Evolutionary conservation across 2,329 filamentous ascomycete species (phyloP).

Genomic region (Aspergillus unguis): DNA sequence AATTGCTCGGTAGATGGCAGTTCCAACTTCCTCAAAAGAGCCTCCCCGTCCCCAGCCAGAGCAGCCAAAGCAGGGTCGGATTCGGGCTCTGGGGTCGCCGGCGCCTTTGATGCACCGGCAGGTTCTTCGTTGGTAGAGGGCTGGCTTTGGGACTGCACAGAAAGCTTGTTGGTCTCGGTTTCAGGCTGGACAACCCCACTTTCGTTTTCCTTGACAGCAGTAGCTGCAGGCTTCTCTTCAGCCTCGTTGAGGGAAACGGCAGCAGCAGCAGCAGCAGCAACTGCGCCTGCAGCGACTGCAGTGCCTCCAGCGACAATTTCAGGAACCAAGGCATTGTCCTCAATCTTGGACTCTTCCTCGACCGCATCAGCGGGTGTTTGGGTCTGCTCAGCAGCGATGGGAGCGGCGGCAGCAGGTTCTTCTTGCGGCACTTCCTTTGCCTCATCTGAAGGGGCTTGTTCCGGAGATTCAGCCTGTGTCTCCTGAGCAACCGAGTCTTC

Average conservation of each 20-base stretch:
- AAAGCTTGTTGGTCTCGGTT: constrained; percentile 12
- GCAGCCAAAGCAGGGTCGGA: constrained; percentile 31
- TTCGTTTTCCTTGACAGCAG: constrained; percentile 14
- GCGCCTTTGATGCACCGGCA: constrained; percentile 18
- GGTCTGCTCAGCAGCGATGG: constrained; percentile 2
- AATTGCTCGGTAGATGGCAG: constrained; percentile 31
- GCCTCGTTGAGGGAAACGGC: constrained; percentile 20
- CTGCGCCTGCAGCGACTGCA: constrained; percentile 24
- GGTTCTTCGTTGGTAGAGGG: constrained; percentile 23
- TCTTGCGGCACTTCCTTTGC: neutral
- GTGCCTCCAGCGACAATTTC: constrained; percentile 28
- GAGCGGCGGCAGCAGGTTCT: neutral
- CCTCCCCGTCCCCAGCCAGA: constrained; percentile 33
- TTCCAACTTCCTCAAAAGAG: constrained; percentile 31
- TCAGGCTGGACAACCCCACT: constrained; percentile 14
- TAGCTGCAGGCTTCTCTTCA: constrained; percentile 7
- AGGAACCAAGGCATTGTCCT: constrained; percentile 22
- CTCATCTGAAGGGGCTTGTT: constrained; percentile 3
- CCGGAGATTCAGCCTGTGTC: neutral
- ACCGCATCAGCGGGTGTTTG: constrained; percentile 2
- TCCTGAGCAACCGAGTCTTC: constrained; percentile 2
- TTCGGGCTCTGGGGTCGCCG: constrained; percentile 29
- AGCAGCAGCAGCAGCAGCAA: constrained; percentile 21
- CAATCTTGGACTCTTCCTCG: constrained; percentile 11
- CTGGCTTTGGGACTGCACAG: constrained; percentile 15